These are phyloP conservation scores for Didymella exigua DNA, from an alignment of 2,329 filamentous ascomycete genomes.

Conservation along the genomic window DNA sequence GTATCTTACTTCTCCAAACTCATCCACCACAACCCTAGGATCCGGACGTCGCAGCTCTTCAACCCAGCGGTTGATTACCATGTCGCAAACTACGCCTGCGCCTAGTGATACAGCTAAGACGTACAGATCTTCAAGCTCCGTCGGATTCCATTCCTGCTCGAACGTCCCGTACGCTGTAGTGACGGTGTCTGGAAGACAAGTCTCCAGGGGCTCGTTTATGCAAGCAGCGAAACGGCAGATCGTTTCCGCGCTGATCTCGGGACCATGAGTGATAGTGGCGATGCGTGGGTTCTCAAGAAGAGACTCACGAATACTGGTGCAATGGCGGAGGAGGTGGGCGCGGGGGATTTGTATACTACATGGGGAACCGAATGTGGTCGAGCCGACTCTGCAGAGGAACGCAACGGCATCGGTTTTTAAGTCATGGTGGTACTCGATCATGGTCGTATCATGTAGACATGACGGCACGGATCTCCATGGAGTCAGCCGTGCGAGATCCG, in stretches of 20 bases:
- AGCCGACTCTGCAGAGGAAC: neutral
- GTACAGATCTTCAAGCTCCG: slow-evolving; percentile 4
- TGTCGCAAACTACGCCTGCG: neutral
- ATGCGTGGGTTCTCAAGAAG: neutral
- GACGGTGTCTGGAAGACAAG: neutral
- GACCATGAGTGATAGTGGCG: neutral
- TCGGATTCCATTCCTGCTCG: neutral
- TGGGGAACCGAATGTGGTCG: neutral
- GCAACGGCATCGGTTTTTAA: neutral
- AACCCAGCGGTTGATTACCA: neutral
- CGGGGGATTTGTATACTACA: neutral
- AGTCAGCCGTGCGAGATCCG: neutral
- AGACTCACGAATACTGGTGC: neutral
- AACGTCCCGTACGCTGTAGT: neutral
- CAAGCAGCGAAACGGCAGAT: neutral
- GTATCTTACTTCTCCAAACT: neutral
- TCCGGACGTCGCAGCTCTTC: neutral
- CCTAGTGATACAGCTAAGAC: neutral
- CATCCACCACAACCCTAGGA: neutral
- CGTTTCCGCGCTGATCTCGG: neutral
- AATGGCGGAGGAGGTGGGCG: neutral
- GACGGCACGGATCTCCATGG: neutral
- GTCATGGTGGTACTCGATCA: neutral
- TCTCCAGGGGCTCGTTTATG: neutral
- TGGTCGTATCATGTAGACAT: neutral